Conservation (phyloP, 345 rosid genomes). For the Populus ilicifolia region DNA sequence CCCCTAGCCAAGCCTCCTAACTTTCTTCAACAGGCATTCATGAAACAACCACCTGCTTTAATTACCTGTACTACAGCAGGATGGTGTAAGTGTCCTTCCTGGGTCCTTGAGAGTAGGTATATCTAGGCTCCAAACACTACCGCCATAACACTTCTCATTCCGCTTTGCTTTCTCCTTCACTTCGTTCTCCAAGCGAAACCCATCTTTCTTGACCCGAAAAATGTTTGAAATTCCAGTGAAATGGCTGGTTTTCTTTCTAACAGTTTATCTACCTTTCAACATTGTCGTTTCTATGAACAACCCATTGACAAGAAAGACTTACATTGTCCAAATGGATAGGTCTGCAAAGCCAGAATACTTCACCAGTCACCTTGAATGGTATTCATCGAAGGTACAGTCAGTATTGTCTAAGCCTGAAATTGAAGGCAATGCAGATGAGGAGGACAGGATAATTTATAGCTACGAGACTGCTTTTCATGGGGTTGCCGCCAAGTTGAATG, state of each 20-base stretch:
- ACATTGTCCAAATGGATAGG: constrained; percentile 81
- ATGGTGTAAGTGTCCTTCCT: background rate
- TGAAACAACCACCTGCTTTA: constrained; percentile 33
- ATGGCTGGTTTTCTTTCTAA: constrained; percentile 42
- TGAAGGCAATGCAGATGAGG: constrained; percentile 32
- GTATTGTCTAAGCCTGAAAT: constrained; percentile 26
- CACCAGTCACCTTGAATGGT: constrained; percentile 64
- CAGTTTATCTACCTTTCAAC: constrained; percentile 24
- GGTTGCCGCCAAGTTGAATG: constrained; percentile 20
- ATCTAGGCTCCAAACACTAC: constrained; percentile 13
- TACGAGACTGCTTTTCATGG: constrained; percentile 27
- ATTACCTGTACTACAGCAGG: constrained; percentile 18
- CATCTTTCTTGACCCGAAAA: constrained; percentile 6
- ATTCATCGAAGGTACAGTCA: constrained; percentile 58
- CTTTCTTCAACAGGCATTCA: constrained; percentile 31
- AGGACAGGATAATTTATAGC: constrained; percentile 46
- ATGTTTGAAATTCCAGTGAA: constrained; percentile 42
- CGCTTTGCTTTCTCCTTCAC: background rate
- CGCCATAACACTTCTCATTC: constrained; percentile 6
- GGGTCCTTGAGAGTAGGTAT: background rate
- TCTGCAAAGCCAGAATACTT: constrained; percentile 66
- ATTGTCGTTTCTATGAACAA: constrained; percentile 28
- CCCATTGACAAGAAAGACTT: constrained; percentile 47
- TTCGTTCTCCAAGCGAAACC: background rate
- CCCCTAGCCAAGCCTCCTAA: constrained; percentile 11